Percentiles rank a stretch among this genome's conserved stretches.
These are phyloP conservation scores for Solanum appendiculatum DNA, from an alignment of 257 asterid species.

Conservation along the genomic window DNA sequence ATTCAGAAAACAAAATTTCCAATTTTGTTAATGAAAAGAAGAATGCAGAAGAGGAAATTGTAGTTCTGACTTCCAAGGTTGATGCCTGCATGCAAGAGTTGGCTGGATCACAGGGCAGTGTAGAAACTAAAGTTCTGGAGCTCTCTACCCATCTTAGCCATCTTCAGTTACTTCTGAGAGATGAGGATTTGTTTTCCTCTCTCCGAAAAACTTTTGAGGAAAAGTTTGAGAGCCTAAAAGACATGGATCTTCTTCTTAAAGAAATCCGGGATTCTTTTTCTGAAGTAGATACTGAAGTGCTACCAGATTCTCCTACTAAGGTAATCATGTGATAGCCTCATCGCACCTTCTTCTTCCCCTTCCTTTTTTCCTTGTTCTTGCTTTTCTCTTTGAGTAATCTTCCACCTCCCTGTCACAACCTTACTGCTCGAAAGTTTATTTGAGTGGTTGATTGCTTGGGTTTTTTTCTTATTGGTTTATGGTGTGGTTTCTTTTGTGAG, in stretches of 20 bases:
- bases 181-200: slow-evolving; percentile 44
- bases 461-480: background rate
- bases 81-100: slow-evolving; percentile 65
- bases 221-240: slow-evolving; percentile 48
- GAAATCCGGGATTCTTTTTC: slow-evolving; percentile 43
- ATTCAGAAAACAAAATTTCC: slow-evolving; percentile 43
- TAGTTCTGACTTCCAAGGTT: slow-evolving; percentile 49
- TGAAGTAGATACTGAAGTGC: slow-evolving; percentile 41
- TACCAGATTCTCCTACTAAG: slow-evolving; percentile 40
- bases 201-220: slow-evolving; percentile 36
- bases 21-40: slow-evolving; percentile 51
- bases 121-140: slow-evolving; percentile 39
- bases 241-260: slow-evolving; percentile 42
- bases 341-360: slow-evolving; percentile 4
- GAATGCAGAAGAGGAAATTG: slow-evolving; percentile 46
- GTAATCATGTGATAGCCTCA: slow-evolving; percentile 24
- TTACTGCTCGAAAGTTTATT: background rate
- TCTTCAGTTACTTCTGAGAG: slow-evolving; percentile 53
- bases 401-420: background rate
- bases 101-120: slow-evolving; percentile 48
- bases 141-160: slow-evolving; percentile 40
- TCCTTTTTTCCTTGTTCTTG: background rate
- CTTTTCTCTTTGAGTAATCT: background rate
- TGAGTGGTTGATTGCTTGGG: background rate
- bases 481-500: background rate